Evolutionary conservation across 331 rosid genomes (phyloP).

Genomic region (Acacia pycnantha): DNA sequence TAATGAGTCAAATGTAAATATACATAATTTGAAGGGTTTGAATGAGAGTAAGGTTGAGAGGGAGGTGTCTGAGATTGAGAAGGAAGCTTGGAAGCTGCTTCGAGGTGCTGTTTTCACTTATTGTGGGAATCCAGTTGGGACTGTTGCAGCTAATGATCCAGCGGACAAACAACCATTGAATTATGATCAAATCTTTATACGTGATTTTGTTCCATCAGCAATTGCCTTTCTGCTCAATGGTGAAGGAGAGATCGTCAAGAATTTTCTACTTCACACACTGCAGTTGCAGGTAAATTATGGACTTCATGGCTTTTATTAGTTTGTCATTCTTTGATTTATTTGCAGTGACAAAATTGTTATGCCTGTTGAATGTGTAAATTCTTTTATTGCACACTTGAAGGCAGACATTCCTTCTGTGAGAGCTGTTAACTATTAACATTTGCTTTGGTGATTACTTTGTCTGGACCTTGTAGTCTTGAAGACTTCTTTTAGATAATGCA

Average conservation of each 20-base stretch:
- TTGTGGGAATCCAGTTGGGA: constrained; percentile 62
- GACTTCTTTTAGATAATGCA: neutral
- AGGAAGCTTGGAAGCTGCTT: constrained; percentile 64
- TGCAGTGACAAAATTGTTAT: neutral
- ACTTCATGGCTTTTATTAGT: neutral
- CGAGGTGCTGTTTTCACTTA: constrained; percentile 48
- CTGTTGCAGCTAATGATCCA: constrained; percentile 66
- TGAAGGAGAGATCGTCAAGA: constrained; percentile 63
- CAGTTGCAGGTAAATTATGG: constrained; percentile 53
- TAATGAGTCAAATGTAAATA: constrained; percentile 28
- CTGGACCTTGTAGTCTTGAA: neutral
- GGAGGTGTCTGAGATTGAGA: constrained; percentile 48
- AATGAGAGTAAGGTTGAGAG: constrained; percentile 41
- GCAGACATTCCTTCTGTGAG: neutral
- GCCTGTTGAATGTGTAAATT: neutral
- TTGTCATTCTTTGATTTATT: neutral
- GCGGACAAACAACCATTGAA: constrained; percentile 54
- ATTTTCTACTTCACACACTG: constrained; percentile 65
- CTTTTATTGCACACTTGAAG: neutral
- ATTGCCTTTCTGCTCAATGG: constrained; percentile 70
- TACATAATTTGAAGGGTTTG: constrained; percentile 38
- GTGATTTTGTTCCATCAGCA: constrained; percentile 67
- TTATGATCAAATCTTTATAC: constrained; percentile 69
- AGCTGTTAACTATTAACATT: neutral
- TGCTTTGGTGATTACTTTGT: neutral